These are phyloP conservation scores for Tolypocladium capitatum DNA, from an alignment of 2,329 filamentous ascomycete genomes.

Conservation along the genomic window DNA sequence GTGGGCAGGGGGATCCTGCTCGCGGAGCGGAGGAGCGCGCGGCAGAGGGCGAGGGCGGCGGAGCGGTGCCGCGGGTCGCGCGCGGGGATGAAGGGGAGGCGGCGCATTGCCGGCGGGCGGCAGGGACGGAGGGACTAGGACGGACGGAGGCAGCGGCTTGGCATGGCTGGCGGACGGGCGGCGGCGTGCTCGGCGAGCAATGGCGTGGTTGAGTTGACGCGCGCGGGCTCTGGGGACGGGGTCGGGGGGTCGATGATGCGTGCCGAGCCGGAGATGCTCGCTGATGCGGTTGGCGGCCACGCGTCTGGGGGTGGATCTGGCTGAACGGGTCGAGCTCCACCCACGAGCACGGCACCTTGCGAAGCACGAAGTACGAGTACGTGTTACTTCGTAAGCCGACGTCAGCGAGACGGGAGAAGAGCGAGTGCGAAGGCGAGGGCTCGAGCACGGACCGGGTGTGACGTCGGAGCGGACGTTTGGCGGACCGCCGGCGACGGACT, in stretches of 20 bases:
- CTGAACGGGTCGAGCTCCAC: no score
- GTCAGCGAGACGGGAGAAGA: no score
- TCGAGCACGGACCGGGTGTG: no score
- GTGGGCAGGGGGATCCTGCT: conserved; percentile 37
- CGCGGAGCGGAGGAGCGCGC: conserved; percentile 51
- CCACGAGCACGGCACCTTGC: no score
- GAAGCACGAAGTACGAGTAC: no score
- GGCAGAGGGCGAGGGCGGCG: conserved; percentile 57
- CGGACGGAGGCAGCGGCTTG: not conserved
- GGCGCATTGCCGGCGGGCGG: conserved; percentile 10
- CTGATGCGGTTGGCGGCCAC: not conserved
- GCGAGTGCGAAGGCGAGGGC: no score
- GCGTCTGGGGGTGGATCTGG: not conserved
- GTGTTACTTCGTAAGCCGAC: no score
- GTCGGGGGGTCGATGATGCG: not conserved
- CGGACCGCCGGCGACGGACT: no score
- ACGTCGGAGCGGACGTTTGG: no score
- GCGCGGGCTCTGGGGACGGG: not conserved
- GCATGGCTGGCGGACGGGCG: not conserved
- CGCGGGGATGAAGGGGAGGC: conserved; percentile 29
- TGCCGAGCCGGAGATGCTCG: not conserved
- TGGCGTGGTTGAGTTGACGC: not conserved
- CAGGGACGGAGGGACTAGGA: not conserved
- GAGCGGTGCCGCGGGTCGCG: conserved; percentile 38
- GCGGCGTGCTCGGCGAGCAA: not conserved